A percentile compares a stretch with the other conserved stretches of the same genome.
phyloP scores from a whole-genome alignment of 2,329 filamentous ascomycete species.

The Aspergillus thermomutatus region DNA sequence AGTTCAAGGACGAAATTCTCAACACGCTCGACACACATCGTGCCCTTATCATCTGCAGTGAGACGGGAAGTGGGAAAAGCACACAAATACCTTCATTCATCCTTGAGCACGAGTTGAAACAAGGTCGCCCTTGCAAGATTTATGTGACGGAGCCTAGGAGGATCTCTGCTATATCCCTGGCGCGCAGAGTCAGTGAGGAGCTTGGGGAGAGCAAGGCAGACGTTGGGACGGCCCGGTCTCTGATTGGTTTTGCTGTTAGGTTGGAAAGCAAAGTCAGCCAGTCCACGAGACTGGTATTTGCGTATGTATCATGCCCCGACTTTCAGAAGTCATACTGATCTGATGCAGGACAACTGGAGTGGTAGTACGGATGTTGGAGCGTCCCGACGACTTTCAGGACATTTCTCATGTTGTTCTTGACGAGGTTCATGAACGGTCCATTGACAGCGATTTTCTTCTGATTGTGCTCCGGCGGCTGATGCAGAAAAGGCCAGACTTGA shows the following conservation, averaged over 20 bases:
- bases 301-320: conserved; percentile 50
- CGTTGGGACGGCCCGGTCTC: conserved; percentile 74
- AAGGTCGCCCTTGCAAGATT: conserved; percentile 80
- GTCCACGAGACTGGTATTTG: conserved; percentile 83
- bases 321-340: conserved; percentile 8
- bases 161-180: conserved; percentile 93
- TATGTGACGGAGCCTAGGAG: conserved; percentile 94
- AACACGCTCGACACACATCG: conserved; percentile 74
- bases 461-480: conserved; percentile 87
- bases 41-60: conserved; percentile 89
- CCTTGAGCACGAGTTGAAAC: conserved; percentile 79
- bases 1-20: conserved; percentile 75
- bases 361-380: conserved; percentile 96
- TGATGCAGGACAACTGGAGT: conserved; percentile 64
- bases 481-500: conserved; percentile 72
- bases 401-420: conserved; percentile 95
- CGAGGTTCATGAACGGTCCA: conserved; percentile 93
- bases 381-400: conserved; percentile 78
- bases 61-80: conserved; percentile 95
- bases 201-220: conserved; percentile 81
- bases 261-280: conserved; percentile 81
- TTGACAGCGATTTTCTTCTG: conserved; percentile 93
- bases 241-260: conserved; percentile 92
- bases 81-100: conserved; percentile 96
- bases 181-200: conserved; percentile 89